Percentiles rank a stretch among this genome's conserved stretches.
phyloP scores from a whole-genome alignment of 2,329 filamentous ascomycete species.

The Penicillium sp. region DNA sequence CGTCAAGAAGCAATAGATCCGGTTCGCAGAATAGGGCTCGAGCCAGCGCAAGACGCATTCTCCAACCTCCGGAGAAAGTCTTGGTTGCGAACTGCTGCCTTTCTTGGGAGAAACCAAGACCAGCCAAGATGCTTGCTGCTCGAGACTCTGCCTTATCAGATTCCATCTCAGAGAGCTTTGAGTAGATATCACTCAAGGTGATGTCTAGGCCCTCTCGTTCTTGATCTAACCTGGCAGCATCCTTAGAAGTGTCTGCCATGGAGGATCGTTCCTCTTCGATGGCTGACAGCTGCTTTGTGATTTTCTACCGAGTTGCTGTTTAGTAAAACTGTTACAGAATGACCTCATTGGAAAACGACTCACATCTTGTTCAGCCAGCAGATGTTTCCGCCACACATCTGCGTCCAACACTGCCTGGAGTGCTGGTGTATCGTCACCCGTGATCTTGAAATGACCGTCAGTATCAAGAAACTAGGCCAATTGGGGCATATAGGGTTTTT shows the following conservation, averaged over 20 bases:
- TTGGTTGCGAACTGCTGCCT: conserved; percentile 90
- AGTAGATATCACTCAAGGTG: conserved; percentile 86
- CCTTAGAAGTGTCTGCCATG: conserved; percentile 87
- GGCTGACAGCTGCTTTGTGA: conserved; percentile 70
- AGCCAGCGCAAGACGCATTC: conserved; percentile 94
- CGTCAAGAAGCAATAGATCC: conserved; percentile 88
- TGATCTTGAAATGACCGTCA: conserved; percentile 60
- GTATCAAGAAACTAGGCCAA: conserved; percentile 8
- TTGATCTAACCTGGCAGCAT: conserved; percentile 79
- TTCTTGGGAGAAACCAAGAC: conserved; percentile 93
- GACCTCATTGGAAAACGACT: conserved; percentile 30
- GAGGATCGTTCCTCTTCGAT: conserved; percentile 75
- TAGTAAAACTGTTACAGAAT: neutral
- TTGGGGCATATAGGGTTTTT: neutral
- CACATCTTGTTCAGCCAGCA: conserved; percentile 83
- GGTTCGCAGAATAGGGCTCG: conserved; percentile 97
- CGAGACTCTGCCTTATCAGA: conserved; percentile 96
- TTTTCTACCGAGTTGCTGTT: conserved; percentile 56
- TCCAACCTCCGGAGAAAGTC: conserved; percentile 99
- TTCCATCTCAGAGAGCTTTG: conserved; percentile 96
- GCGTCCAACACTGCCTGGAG: conserved; percentile 94
- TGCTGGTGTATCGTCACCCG: conserved; percentile 91
- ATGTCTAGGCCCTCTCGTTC: conserved; percentile 88
- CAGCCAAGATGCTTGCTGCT: conserved; percentile 92
- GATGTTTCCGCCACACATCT: conserved; percentile 96